Percentiles rank a stretch among this genome's conserved stretches.
Evolutionary conservation across 139 green algal genomes (phyloP).

Genomic region (Diplosphaera chodatii): DNA sequence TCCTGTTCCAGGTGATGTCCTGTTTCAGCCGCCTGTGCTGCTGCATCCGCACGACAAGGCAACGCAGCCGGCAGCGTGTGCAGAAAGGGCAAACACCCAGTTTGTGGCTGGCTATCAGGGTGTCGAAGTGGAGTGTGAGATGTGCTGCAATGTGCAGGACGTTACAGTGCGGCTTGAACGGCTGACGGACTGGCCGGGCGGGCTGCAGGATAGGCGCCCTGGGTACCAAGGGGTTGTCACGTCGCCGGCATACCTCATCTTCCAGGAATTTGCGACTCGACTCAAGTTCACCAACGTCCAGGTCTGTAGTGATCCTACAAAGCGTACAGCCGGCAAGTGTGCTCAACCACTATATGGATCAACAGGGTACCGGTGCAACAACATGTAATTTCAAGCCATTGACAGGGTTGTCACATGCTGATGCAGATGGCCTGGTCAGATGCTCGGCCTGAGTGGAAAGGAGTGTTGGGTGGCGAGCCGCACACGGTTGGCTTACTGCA

Average conservation of each 20-base stretch:
- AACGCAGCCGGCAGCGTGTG: too few species aligned
- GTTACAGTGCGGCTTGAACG: not conserved
- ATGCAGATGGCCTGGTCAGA: not conserved
- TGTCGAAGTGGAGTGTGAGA: too few species aligned
- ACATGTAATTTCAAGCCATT: too few species aligned
- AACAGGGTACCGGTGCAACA: too few species aligned
- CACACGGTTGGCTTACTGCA: not conserved
- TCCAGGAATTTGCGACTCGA: not conserved
- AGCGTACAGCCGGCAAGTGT: not conserved
- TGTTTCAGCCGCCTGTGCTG: too few species aligned
- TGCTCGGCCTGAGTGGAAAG: not conserved
- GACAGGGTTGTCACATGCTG: too few species aligned
- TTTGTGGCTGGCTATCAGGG: too few species aligned
- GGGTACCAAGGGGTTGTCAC: not conserved
- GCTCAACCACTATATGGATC: too few species aligned
- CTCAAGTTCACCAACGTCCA: not conserved
- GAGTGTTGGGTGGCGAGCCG: not conserved
- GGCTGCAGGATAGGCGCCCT: slow-evolving; percentile 14
- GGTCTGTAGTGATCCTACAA: not conserved
- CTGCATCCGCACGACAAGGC: too few species aligned
- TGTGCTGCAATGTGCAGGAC: not conserved
- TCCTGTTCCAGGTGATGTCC: not conserved
- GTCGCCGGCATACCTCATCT: not conserved
- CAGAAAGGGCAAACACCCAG: too few species aligned
- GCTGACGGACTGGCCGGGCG: slow-evolving; percentile 1